These are phyloP conservation scores for Didymella lethalis DNA, from an alignment of 2,329 filamentous ascomycete genomes.

Conservation along the genomic window DNA sequence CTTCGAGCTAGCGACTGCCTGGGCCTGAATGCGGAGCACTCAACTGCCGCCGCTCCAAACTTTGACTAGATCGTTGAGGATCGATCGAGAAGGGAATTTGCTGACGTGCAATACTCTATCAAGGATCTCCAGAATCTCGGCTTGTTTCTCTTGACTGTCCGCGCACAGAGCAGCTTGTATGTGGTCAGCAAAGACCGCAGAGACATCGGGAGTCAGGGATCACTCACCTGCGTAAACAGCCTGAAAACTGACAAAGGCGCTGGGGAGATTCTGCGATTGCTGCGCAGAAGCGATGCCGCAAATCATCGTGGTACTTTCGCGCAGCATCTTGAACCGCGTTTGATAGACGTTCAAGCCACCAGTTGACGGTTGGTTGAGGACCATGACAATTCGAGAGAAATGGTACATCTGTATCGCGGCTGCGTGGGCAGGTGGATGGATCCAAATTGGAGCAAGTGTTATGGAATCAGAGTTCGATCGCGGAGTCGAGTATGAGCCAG, in stretches of 20 bases:
- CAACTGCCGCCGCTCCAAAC: constrained; percentile 32
- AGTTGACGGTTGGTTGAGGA: constrained; percentile 61
- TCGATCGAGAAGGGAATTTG: constrained; percentile 39
- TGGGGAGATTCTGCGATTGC: constrained; percentile 38
- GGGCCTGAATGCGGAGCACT: background rate
- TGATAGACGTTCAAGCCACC: constrained; percentile 60
- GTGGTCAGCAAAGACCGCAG: background rate
- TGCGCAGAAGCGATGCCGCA: constrained; percentile 59
- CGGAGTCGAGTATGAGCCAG: constrained; percentile 20
- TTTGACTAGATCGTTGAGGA: constrained; percentile 36
- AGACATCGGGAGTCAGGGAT: background rate
- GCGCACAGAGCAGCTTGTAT: constrained; percentile 30
- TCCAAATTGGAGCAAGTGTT: constrained; percentile 35
- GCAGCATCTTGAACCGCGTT: constrained; percentile 54
- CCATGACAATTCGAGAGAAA: constrained; percentile 62
- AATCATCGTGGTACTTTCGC: constrained; percentile 58
- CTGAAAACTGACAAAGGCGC: constrained; percentile 42
- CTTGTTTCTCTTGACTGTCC: constrained; percentile 32
- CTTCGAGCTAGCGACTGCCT: constrained; percentile 6
- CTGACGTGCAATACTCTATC: constrained; percentile 31
- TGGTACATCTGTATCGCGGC: constrained; percentile 62
- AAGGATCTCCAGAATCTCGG: constrained; percentile 26
- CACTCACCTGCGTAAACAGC: constrained; percentile 43
- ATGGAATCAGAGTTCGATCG: constrained; percentile 6
- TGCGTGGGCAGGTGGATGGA: constrained; percentile 44